A percentile compares a stretch with the other conserved stretches of the same genome.
Conservation (phyloP, 2,329 filamentous ascomycete species). For the Aspergillus caelatus region DNA sequence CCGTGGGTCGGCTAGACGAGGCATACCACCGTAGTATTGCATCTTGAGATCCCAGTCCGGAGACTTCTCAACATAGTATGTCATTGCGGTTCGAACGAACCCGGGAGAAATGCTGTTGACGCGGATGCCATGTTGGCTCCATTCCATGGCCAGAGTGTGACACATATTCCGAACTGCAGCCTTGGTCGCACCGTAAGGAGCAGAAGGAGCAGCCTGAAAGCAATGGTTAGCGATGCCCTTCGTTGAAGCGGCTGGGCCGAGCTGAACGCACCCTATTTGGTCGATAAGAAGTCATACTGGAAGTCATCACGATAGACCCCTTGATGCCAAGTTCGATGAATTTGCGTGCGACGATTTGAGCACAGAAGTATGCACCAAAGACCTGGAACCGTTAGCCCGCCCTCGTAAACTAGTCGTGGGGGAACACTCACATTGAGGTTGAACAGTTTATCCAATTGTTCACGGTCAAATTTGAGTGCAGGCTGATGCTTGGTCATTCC, state of each 20-base stretch:
- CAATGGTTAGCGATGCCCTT: background rate
- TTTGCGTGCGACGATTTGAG: slow-evolving; percentile 31
- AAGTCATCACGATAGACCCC: slow-evolving; percentile 49
- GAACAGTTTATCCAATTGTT: slow-evolving; percentile 46
- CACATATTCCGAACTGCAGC: slow-evolving; percentile 41
- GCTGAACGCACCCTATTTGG: slow-evolving; percentile 42
- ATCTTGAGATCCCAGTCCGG: slow-evolving; percentile 61
- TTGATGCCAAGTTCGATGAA: slow-evolving; percentile 47
- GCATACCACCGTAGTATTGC: slow-evolving; percentile 62
- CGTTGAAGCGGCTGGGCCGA: background rate
- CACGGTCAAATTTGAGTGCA: slow-evolving; percentile 47
- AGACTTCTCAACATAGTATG: slow-evolving; percentile 54
- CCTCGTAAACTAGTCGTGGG: background rate
- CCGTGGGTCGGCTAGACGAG: slow-evolving; percentile 55
- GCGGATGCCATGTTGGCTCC: slow-evolving; percentile 45
- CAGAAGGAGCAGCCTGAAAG: slow-evolving; percentile 51
- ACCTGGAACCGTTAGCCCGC: slow-evolving; percentile 15
- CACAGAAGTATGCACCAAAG: slow-evolving; percentile 35
- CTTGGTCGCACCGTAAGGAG: slow-evolving; percentile 52
- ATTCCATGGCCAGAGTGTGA: slow-evolving; percentile 50
- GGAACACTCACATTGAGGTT: slow-evolving; percentile 44
- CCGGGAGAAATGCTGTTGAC: slow-evolving; percentile 52
- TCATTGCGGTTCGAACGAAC: slow-evolving; percentile 49
- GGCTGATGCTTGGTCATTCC: slow-evolving; percentile 51
- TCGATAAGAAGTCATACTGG: slow-evolving; percentile 53